Evolutionary conservation across 2,329 filamentous ascomycete genomes (phyloP).

Genomic region (Cadophora gregata): DNA sequence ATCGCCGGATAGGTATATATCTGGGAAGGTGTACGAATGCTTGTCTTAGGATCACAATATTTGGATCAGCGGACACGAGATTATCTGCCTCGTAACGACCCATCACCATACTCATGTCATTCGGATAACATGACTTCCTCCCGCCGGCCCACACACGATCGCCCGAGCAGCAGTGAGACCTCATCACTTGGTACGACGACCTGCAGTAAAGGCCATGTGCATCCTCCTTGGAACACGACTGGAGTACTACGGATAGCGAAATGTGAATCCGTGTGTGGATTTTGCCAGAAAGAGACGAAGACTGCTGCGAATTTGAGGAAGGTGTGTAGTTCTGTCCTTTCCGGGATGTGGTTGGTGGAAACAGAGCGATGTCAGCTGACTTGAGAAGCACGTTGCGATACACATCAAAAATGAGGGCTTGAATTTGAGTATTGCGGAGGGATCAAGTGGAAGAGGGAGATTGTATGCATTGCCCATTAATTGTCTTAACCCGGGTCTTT

Average conservation of each 20-base stretch:
- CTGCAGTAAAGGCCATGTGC: slow-evolving; percentile 41
- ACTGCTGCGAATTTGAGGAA: slow-evolving; percentile 42
- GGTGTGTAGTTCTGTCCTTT: slow-evolving; percentile 25
- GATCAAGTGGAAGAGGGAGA: slow-evolving; percentile 39
- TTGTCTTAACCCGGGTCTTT: not conserved
- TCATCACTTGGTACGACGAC: slow-evolving; percentile 34
- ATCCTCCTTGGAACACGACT: slow-evolving; percentile 41
- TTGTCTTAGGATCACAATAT: not conserved
- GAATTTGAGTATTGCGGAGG: slow-evolving; percentile 40
- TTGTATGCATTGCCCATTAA: slow-evolving; percentile 32
- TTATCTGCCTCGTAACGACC: not conserved
- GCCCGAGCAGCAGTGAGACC: not conserved
- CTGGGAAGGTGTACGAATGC: not conserved
- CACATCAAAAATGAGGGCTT: slow-evolving; percentile 43
- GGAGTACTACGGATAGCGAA: slow-evolving; percentile 40
- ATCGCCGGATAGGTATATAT: not conserved
- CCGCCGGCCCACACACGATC: slow-evolving; percentile 8
- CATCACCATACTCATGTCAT: not conserved
- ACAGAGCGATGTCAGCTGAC: slow-evolving; percentile 23
- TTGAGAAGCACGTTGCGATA: slow-evolving; percentile 40
- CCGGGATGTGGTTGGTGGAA: not conserved
- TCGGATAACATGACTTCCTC: slow-evolving; percentile 22
- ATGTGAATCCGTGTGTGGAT: slow-evolving; percentile 42
- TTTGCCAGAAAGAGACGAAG: slow-evolving; percentile 43
- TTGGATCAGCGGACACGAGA: not conserved